These are phyloP conservation scores for Geotrichum klebahnii DNA, from an alignment of 1,139 yeast genomes.

Conservation along the genomic window DNA sequence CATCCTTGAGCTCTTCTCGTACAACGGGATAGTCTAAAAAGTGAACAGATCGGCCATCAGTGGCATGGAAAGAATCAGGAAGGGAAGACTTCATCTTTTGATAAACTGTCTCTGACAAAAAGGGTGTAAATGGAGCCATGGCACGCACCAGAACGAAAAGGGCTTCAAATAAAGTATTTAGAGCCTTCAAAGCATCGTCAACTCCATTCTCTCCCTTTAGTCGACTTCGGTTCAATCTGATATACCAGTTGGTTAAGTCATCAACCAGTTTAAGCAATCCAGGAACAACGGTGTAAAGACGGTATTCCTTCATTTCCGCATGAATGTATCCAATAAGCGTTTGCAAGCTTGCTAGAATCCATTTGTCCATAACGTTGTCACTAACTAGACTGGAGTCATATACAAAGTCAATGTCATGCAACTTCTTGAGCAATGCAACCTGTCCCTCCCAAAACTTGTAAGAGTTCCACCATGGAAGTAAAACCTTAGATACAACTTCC, in stretches of 20 bases:
- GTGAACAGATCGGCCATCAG: conserved; percentile 81
- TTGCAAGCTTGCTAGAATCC: conserved; percentile 94
- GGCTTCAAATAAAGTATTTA: conserved; percentile 88
- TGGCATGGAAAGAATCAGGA: conserved; percentile 45
- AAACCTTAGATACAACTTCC: conserved; percentile 92
- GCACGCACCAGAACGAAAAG: conserved; percentile 84
- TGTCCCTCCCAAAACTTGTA: conserved; percentile 95
- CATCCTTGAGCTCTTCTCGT: conserved; percentile 78
- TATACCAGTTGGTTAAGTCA: conserved; percentile 97
- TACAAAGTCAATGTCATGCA: conserved; percentile 63
- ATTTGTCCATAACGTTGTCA: conserved; percentile 91
- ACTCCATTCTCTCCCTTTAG: conserved; percentile 88
- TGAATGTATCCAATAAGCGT: conserved; percentile 82
- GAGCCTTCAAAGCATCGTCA: conserved; percentile 77
- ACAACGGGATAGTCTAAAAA: conserved; percentile 85
- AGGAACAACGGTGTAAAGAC: conserved; percentile 94
- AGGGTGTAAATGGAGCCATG: conserved; percentile 99
- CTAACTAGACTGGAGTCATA: conserved; percentile 62
- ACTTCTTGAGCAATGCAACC: conserved; percentile 76
- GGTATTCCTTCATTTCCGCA: conserved; percentile 81
- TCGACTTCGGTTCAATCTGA: conserved; percentile 96
- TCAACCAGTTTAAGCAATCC: conserved; percentile 83
- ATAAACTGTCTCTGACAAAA: conserved; percentile 85
- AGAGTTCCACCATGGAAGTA: conserved; percentile 98
- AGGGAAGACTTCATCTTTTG: conserved; percentile 65